Evolutionary conservation across 1,139 yeast genomes (phyloP), one percentile per base, ranked within the genome.

Genomic region (Candida sanyaensis): DNA sequence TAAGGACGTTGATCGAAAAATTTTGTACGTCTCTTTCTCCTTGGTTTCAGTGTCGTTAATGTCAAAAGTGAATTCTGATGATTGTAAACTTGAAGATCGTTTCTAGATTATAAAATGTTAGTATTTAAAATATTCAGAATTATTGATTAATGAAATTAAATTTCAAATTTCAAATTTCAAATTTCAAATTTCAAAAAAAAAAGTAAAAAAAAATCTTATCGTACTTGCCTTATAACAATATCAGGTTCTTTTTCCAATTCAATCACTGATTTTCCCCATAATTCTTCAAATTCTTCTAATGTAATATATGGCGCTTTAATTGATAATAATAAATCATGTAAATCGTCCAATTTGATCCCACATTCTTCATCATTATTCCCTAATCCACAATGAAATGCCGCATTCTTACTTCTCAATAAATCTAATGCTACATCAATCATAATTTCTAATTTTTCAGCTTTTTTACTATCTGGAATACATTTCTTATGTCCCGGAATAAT

Each of bases 391-490:
- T 78, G 73, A n/a, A 67, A 68, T 49, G 76, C 73, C 0, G 96
- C 96, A 58, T 88, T 84, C 54, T 84, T 81, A 31, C 82, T 75
- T 49, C 95, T 77, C 56, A 92, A 70, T 41, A 86, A 67, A 55
- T 84, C 85, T 50, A 88, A 69, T 1, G 91, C 83, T 52, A 85
- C 86, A 44, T 81, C 79, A 17, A 86, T 81, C 69, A 91, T 80
- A 48, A 84, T 81, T 49, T 80, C 80, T 39, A 88, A 75, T 56
- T 86, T 79, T 56, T 86, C 84, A 29, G 88, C 85, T 63, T 83
- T 86, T 57, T 81, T 81, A 34, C 85, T 80, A 64, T 92, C 97
- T 30, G 88, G 87, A n/a, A 84, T 75, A 71, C 98, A 92, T 39
- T 66, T 67, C 50, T 70, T 71, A 24, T 56, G 54, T n/a, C 55